These are phyloP conservation scores for Vicia sativa DNA, from an alignment of 306 rosid species.

Conservation along the genomic window DNA sequence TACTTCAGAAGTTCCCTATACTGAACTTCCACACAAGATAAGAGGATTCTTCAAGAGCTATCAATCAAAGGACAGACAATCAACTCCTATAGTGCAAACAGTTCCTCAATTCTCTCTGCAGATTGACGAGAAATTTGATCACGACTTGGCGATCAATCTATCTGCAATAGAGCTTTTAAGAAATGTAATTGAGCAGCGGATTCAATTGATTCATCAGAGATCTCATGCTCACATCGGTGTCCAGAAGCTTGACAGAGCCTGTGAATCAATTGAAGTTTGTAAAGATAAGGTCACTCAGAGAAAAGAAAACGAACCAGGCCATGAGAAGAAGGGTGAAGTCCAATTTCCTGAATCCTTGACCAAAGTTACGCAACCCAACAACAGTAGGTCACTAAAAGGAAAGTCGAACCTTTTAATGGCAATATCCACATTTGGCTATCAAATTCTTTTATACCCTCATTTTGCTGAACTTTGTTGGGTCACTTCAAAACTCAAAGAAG, in stretches of 20 bases:
- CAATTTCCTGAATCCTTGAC: slow-evolving; percentile 49
- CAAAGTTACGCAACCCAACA: slow-evolving; percentile 53
- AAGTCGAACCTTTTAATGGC: slow-evolving; percentile 71
- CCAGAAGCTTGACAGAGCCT: slow-evolving; percentile 36
- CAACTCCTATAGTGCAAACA: slow-evolving; percentile 57
- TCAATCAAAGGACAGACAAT: slow-evolving; percentile 47
- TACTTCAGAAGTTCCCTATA: slow-evolving; percentile 75
- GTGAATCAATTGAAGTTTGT: slow-evolving; percentile 39
- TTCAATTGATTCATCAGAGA: slow-evolving; percentile 72
- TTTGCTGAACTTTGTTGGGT: slow-evolving; percentile 98
- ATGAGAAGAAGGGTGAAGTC: slow-evolving; percentile 33
- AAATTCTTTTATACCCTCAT: slow-evolving; percentile 87
- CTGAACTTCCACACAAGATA: slow-evolving; percentile 66
- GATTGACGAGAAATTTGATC: slow-evolving; percentile 64
- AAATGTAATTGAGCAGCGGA: slow-evolving; percentile 64
- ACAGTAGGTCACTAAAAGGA: slow-evolving; percentile 61
- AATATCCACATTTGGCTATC: slow-evolving; percentile 88
- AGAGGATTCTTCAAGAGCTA: slow-evolving; percentile 68
- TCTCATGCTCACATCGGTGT: slow-evolving; percentile 56
- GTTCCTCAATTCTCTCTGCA: slow-evolving; percentile 73
- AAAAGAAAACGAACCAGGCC: slow-evolving; percentile 43
- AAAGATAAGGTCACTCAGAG: slow-evolving; percentile 36
- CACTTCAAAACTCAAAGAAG: slow-evolving; percentile 88
- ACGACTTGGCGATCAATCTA: slow-evolving; percentile 54
- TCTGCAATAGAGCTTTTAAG: slow-evolving; percentile 68